These are phyloP conservation scores for Amphicarpaea edgeworthii DNA, from an alignment of 306 rosid genomes.

Conservation along the genomic window DNA sequence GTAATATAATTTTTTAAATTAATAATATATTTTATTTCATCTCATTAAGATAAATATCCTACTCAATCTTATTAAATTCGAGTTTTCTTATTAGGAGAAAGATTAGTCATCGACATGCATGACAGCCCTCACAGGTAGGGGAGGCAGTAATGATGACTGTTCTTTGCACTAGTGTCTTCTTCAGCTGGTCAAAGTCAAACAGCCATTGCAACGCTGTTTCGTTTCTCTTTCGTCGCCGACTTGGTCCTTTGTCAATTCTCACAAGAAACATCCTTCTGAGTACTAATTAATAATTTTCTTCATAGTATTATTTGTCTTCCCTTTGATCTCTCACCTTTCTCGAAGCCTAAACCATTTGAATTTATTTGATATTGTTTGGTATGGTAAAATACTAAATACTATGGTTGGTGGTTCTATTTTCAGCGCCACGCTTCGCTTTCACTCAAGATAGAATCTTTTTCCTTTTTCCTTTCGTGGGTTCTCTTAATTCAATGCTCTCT, in stretches of 20 bases:
- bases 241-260: not conserved
- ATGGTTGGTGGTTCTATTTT: not conserved
- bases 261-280: not conserved
- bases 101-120: too few relatives aligned
- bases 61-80: too few relatives aligned
- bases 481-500: not conserved
- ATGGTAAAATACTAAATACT: too few relatives aligned
- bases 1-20: too few relatives aligned
- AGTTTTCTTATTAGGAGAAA: too few relatives aligned
- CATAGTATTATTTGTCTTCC: not conserved
- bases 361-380: not conserved
- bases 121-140: too few relatives aligned
- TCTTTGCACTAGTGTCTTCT: not conserved
- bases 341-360: not conserved
- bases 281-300: not conserved
- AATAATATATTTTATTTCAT: too few relatives aligned
- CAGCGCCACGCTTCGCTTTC: slow-evolving; percentile 30
- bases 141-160: too few relatives aligned
- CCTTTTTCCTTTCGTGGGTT: slow-evolving; percentile 3
- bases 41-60: too few relatives aligned
- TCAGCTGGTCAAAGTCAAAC: slow-evolving; percentile 18
- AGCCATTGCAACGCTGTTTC: slow-evolving; percentile 11
- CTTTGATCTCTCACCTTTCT: not conserved
- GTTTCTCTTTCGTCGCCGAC: slow-evolving; percentile 25
- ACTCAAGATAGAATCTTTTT: not conserved